Percentiles rank a stretch among this genome's conserved stretches.
These are phyloP conservation scores for Didymella exigua DNA, from an alignment of 2,329 filamentous ascomycete genomes.

Conservation along the genomic window DNA sequence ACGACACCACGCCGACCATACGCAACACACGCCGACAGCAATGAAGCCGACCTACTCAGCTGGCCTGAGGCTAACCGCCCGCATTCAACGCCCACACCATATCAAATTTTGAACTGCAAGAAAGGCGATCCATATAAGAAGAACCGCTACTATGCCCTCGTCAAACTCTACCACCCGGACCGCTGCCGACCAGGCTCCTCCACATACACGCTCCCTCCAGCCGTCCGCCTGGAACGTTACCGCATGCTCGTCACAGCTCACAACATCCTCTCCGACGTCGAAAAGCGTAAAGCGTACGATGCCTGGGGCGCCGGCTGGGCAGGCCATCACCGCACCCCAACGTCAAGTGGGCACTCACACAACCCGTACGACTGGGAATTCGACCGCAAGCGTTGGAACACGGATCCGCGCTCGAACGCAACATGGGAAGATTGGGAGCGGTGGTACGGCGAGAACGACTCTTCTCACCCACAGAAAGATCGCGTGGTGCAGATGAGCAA, in stretches of 20 bases:
- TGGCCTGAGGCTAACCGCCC: conserved; percentile 46
- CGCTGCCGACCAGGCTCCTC: conserved; percentile 50
- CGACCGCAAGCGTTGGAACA: conserved; percentile 41
- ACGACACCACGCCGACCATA: conserved; percentile 30
- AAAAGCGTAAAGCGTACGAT: conserved; percentile 82
- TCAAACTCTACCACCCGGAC: conserved; percentile 96
- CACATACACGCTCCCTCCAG: conserved; percentile 57
- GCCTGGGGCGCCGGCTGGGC: conserved; percentile 80
- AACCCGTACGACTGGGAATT: conserved; percentile 32
- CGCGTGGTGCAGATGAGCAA: conserved; percentile 74
- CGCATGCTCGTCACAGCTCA: conserved; percentile 87
- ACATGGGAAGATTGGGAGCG: conserved; percentile 98
- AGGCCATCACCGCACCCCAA: conserved; percentile 33
- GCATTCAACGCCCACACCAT: conserved; percentile 71
- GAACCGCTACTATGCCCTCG: conserved; percentile 82
- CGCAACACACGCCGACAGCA: conserved; percentile 33
- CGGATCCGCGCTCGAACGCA: conserved; percentile 70
- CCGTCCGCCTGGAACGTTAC: conserved; percentile 82
- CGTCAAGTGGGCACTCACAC: conserved; percentile 18
- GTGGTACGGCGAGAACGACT: conserved; percentile 44
- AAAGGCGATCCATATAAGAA: conserved; percentile 77
- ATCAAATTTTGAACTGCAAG: conserved; percentile 78
- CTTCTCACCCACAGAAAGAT: conserved; percentile 46
- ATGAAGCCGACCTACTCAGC: conserved; percentile 29
- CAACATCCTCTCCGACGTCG: conserved; percentile 80